Conservation (phyloP, 192 early-diverging fungal species). For the Chytriomyces sp. region DNA sequence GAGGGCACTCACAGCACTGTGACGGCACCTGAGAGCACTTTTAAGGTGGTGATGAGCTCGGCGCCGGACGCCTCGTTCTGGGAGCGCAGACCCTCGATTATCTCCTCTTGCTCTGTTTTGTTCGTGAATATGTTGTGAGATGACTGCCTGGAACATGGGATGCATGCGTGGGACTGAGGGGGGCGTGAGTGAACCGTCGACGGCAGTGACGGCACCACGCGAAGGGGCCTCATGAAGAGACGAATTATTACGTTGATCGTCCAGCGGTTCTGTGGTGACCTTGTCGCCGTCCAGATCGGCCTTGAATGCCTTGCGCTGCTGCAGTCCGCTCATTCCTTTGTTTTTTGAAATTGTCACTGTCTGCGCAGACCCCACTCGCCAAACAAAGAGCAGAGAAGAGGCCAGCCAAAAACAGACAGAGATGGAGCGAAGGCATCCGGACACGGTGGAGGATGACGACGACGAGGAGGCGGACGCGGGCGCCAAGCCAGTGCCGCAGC, state of each 20-base stretch:
- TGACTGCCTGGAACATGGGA: no score
- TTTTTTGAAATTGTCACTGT: no score
- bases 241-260: conserved; percentile 17
- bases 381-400: background rate
- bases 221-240: no score
- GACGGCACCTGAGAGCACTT: background rate
- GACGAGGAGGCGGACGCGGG: no score
- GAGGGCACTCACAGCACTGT: background rate
- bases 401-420: background rate
- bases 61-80: background rate
- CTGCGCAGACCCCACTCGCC: no score
- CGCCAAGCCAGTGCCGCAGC: no score
- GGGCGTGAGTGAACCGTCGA: no score
- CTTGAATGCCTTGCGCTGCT: conserved; percentile 8
- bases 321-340: conserved; percentile 1
- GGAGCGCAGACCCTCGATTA: background rate
- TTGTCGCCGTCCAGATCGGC: background rate
- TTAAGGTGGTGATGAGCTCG: background rate
- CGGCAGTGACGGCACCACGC: no score
- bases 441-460: no score
- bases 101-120: conserved; percentile 13
- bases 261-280: conserved; percentile 10
- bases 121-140: background rate
- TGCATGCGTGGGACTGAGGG: no score
- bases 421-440: no score